Evolutionary conservation across 1,284 basidiomycete species (phyloP).

Genomic region (Melampsora abietis-canadensis): DNA sequence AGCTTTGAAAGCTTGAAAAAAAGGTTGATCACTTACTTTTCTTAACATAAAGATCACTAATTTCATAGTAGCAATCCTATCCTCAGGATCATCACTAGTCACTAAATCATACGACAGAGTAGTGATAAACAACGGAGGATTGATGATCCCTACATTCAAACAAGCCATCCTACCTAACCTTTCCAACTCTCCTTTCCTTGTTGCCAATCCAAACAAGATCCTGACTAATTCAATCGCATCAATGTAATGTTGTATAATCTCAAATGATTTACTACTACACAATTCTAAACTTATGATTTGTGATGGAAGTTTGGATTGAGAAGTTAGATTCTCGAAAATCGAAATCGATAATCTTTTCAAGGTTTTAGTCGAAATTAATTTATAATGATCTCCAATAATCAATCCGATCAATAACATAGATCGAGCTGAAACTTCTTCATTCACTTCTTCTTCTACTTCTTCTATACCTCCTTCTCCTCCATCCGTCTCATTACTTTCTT

Average conservation of each 20-base stretch:
- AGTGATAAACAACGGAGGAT: slow-evolving; percentile 90
- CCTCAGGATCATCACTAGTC: slow-evolving; percentile 70
- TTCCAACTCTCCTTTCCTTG: slow-evolving; percentile 62
- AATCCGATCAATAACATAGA: slow-evolving; percentile 77
- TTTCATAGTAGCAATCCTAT: slow-evolving; percentile 84
- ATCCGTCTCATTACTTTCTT: slow-evolving; percentile 4
- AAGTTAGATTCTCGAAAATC: slow-evolving; percentile 5
- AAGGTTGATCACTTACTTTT: slow-evolving; percentile 60
- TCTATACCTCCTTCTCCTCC: too few relatives aligned
- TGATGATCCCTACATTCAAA: slow-evolving; percentile 74
- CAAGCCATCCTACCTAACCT: slow-evolving; percentile 71
- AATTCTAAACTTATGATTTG: slow-evolving; percentile 65
- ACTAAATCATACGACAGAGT: slow-evolving; percentile 87
- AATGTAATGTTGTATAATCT: slow-evolving; percentile 88
- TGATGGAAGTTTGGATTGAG: slow-evolving; percentile 52
- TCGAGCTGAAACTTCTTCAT: slow-evolving; percentile 56
- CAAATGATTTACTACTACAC: slow-evolving; percentile 74
- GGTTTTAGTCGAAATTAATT: slow-evolving; percentile 67
- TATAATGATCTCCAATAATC: slow-evolving; percentile 76
- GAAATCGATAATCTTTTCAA: slow-evolving; percentile 35
- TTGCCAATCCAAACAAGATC: slow-evolving; percentile 76
- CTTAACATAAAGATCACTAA: slow-evolving; percentile 89
- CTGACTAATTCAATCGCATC: slow-evolving; percentile 87
- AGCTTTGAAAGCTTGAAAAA: background rate
- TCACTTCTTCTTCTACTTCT: too few relatives aligned